Base-by-base conservation (phyloP, 169 alveolate genomes). In the Pseudocohnilembus persalinus region DNA sequence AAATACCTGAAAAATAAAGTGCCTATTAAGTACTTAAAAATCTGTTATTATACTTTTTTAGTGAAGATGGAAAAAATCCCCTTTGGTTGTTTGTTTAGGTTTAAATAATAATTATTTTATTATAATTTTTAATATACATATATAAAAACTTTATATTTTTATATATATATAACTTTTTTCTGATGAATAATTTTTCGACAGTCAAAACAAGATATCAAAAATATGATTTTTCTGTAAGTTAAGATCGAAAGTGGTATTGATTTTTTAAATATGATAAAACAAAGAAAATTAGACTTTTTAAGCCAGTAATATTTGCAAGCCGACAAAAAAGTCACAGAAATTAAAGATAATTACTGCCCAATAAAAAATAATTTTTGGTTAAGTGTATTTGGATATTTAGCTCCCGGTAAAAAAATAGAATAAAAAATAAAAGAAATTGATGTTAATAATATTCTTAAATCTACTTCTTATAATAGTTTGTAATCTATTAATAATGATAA, bases 21-120 rank as follows among this genome's bases (percentile, higher is more conserved):
- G 68, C 68, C 4, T 49, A 49, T 49, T 20, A 49, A 64, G 84
- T 64, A 24, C 76, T 85, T 31, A 30, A 85, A 73, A 32, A 72
- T 29, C 35, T 85, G 27, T 35, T 85, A 28, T 31, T 68, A 76
- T 85, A 85, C 85, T 25, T 85, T 31, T 85, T 85, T 73, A 77
- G 82, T 16, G 73, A 77, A 30, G 34, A 85, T 68, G 82, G 83
- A 73, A 77, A 78, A 0, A 85, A 85, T 73, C 89, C 89, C 26
- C 65, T 85, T 15, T 85, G 89, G 89, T n/a, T 85, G 28, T 33
- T 78, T 25, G 80, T 85, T 65, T 73, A 76, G 35, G 89, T 85
- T 78, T 29, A 4, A 0, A 15, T 35, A 31, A 6, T 72, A 0
- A 32, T 65, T 0, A 1, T 49, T 27, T 64, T 65, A 34, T 33